Evolutionary conservation across 352 stramenopile genomes (phyloP).

Genomic region (Aphanomyces stellatus): DNA sequence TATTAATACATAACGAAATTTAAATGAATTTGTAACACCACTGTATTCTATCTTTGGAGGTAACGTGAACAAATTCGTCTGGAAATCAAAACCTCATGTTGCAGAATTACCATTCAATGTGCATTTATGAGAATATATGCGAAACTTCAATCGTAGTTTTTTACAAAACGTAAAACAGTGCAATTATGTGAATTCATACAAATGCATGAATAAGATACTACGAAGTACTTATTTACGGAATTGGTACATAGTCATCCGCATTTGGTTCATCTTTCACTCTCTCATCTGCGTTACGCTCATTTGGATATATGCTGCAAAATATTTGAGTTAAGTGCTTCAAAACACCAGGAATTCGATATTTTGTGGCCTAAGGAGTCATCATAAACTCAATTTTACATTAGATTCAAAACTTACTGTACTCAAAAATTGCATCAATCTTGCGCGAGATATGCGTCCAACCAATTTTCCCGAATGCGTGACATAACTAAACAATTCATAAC

Average conservation of each 20-base stretch:
- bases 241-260: slow-evolving; percentile 14
- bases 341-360: slow-evolving; percentile 19
- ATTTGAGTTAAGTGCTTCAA: slow-evolving; percentile 17
- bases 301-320: neutral
- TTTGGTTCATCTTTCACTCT: slow-evolving; percentile 15
- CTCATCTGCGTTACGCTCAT: neutral
- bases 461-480: slow-evolving; percentile 67
- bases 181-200: no score
- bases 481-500: slow-evolving; percentile 9
- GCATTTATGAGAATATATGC: no score
- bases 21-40: no score
- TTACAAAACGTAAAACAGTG: no score
- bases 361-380: slow-evolving; percentile 1
- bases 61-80: no score
- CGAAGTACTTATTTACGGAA: slow-evolving; percentile 14
- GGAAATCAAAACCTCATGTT: no score
- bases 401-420: slow-evolving; percentile 22
- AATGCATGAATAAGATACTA: no score
- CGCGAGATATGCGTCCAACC: slow-evolving; percentile 69
- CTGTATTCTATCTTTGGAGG: no score
- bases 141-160: no score
- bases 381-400: neutral
- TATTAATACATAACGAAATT: no score
- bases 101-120: no score
- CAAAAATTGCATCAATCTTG: slow-evolving; percentile 74